phyloP scores from a whole-genome alignment of 768 basidiomycete species.

The Floccularia luteovirens region DNA sequence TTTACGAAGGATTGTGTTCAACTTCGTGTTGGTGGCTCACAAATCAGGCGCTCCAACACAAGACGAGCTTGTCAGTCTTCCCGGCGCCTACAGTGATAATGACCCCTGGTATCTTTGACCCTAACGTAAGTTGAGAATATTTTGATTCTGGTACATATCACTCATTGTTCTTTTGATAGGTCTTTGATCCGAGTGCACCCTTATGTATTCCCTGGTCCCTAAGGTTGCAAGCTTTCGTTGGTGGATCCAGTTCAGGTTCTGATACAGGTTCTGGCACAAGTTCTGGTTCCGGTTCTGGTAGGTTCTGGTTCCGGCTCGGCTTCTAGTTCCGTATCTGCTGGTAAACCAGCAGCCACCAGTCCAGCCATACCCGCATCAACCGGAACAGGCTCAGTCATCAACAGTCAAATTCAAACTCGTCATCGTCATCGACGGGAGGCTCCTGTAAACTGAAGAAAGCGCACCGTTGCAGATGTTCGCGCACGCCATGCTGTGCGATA shows the following conservation, averaged over 20 bases:
- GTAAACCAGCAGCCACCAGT: conserved; percentile 1
- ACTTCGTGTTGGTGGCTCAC: conserved; percentile 46
- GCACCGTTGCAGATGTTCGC: conserved; percentile 8
- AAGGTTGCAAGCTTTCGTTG: conserved; percentile 31
- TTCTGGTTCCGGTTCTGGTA: conserved; percentile 1
- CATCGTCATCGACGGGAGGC: conserved; percentile 1
- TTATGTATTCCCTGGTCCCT: conserved; percentile 48
- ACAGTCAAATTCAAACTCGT: too few species aligned
- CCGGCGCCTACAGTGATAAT: conserved; percentile 63
- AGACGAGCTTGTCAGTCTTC: conserved; percentile 53
- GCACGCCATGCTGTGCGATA: conserved; percentile 24
- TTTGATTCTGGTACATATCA: neutral
- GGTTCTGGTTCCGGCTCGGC: neutral
- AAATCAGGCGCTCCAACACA: conserved; percentile 36
- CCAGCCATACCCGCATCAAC: neutral
- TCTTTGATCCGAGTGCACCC: conserved; percentile 20
- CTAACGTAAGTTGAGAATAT: conserved; percentile 23
- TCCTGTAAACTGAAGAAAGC: conserved; percentile 13
- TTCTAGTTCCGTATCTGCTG: neutral
- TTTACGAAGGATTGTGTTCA: conserved; percentile 71
- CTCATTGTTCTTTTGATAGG: conserved; percentile 7
- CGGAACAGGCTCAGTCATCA: neutral
- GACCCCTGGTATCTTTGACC: conserved; percentile 68
- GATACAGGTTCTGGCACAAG: conserved; percentile 4
- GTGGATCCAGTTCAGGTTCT: conserved; percentile 7